phyloP scores from a whole-genome alignment of 2,329 filamentous ascomycete genomes.

The Beauveria scarabaeidicola region DNA sequence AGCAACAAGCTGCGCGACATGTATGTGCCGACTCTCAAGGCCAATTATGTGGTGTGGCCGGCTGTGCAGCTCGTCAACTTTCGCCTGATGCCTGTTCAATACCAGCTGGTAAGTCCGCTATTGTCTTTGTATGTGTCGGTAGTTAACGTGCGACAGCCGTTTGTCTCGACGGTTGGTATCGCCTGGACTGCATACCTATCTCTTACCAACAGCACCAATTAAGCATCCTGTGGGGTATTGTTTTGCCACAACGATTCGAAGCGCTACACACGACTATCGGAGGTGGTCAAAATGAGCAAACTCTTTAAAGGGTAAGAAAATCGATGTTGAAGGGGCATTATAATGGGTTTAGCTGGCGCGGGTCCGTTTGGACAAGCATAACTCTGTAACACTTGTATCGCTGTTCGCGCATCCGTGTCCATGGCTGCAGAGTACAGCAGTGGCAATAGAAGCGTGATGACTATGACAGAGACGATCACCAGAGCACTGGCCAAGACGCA shows the following conservation, averaged over 20 bases:
- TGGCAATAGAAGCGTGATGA: too few relatives aligned
- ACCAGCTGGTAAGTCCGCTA: constrained; percentile 73
- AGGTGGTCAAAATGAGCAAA: too few relatives aligned
- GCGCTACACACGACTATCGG: too few relatives aligned
- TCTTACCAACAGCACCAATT: constrained; percentile 78
- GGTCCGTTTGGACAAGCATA: not conserved
- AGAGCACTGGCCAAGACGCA: too few relatives aligned
- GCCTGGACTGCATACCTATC: constrained; percentile 97
- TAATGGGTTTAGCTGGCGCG: not conserved
- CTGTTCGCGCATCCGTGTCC: too few relatives aligned
- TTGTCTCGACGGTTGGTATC: constrained; percentile 91
- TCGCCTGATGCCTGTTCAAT: constrained; percentile 86
- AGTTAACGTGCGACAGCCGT: constrained; percentile 53
- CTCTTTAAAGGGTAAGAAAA: too few relatives aligned
- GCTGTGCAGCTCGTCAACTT: constrained; percentile 96
- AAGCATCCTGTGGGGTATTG: constrained; percentile 23
- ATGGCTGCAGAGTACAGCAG: too few relatives aligned
- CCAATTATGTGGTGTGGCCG: constrained; percentile 93
- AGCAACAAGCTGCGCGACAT: constrained; percentile 83
- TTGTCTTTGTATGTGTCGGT: constrained; percentile 9
- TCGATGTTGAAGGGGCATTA: not conserved
- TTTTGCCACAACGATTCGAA: too few relatives aligned
- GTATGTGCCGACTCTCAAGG: constrained; percentile 88
- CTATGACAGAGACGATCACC: too few relatives aligned
- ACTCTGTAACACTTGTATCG: not conserved